These are phyloP conservation scores for Saturnispora quitensis DNA, from an alignment of 805 yeast genomes.

Conservation along the genomic window DNA sequence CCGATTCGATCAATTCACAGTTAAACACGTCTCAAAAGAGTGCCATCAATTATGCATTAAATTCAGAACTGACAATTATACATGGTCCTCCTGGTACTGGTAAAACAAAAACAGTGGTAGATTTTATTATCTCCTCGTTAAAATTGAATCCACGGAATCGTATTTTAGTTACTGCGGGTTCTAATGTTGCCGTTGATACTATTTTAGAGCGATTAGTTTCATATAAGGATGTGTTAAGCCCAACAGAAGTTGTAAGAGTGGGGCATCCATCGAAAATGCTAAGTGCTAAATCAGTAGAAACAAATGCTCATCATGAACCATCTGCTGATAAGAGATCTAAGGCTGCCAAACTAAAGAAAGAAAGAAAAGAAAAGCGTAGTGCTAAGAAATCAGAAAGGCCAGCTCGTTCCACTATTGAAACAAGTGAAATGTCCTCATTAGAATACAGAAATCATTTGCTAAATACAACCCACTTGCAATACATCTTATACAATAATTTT, in stretches of 20 bases:
- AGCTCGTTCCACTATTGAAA: background rate
- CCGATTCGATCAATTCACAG: conserved; percentile 31
- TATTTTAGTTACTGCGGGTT: conserved; percentile 86
- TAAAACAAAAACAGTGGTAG: conserved; percentile 77
- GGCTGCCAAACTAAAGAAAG: conserved; percentile 4
- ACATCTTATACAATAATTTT: conserved; percentile 3
- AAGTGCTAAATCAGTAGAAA: background rate
- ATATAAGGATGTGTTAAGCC: conserved; percentile 25
- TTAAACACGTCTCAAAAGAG: conserved; percentile 62
- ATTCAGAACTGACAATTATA: conserved; percentile 44
- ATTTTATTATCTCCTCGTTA: conserved; percentile 65
- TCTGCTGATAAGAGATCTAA: background rate
- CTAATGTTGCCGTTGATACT: conserved; percentile 88
- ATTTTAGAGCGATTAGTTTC: conserved; percentile 62
- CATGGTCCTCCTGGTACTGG: conserved; percentile 87
- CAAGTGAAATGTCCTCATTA: background rate
- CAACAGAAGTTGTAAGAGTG: conserved; percentile 52
- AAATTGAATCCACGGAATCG: conserved; percentile 26
- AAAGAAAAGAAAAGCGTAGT: background rate
- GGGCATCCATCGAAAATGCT: conserved; percentile 92
- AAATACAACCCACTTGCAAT: conserved; percentile 4
- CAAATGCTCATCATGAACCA: background rate
- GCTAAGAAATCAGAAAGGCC: background rate
- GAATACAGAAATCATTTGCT: conserved; percentile 4
- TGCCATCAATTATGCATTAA: conserved; percentile 64